A percentile compares a stretch with the other conserved stretches of the same genome.
Evolutionary conservation across 495 filamentous ascomycete genomes (phyloP).

Genomic region (Parachaetomium inaequale): DNA sequence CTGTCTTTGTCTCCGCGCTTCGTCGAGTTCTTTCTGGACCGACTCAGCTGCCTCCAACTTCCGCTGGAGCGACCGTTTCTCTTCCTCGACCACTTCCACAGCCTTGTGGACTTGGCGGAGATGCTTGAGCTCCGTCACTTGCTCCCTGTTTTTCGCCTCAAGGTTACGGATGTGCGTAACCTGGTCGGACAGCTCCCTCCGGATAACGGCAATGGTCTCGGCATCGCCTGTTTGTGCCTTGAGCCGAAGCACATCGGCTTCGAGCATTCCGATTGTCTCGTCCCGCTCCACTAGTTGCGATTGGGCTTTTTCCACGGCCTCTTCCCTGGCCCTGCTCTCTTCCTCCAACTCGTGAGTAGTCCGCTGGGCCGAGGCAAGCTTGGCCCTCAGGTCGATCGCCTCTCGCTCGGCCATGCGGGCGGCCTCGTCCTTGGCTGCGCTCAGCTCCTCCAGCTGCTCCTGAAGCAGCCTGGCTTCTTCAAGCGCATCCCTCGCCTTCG

Average conservation of each 20-base stretch:
- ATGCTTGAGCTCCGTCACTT: conserved; percentile 72
- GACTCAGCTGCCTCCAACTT: conserved; percentile 71
- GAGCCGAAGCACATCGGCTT: conserved; percentile 74
- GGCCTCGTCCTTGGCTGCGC: conserved; percentile 64
- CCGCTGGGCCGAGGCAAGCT: conserved; percentile 62
- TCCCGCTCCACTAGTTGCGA: conserved; percentile 65
- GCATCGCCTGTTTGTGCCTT: conserved; percentile 83
- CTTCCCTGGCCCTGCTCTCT: conserved; percentile 63
- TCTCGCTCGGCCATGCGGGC: conserved; percentile 68
- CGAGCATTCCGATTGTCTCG: conserved; percentile 63
- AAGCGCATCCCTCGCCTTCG: conserved; percentile 63
- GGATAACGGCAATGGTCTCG: conserved; percentile 76
- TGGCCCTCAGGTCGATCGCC: conserved; percentile 65
- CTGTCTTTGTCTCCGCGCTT: conserved; percentile 76
- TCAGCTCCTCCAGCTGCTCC: conserved; percentile 75
- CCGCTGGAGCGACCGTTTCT: conserved; percentile 80
- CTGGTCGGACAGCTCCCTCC: conserved; percentile 80
- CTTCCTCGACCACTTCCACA: conserved; percentile 91
- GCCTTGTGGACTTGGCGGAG: conserved; percentile 74
- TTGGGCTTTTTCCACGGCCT: conserved; percentile 61
- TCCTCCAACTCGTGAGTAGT: conserved; percentile 67
- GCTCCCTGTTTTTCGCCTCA: conserved; percentile 75
- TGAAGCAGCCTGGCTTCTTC: conserved; percentile 67
- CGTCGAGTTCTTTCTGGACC: conserved; percentile 68
- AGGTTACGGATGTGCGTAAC: conserved; percentile 81